phyloP scores from a whole-genome alignment of 495 filamentous ascomycete species.

The Neurospora tetrasperma region DNA sequence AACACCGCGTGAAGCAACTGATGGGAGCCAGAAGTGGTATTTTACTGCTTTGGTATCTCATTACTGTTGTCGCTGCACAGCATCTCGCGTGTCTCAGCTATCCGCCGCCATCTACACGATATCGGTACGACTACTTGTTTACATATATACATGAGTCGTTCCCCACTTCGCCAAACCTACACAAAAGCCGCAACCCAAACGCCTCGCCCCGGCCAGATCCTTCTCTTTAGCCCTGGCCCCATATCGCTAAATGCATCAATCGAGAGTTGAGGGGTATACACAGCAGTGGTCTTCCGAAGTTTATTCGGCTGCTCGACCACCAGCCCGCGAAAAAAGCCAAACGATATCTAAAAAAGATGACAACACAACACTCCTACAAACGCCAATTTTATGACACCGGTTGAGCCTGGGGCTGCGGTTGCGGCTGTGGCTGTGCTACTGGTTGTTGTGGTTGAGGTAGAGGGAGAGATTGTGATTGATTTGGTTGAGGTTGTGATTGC shows the following conservation, averaged over 20 bases:
- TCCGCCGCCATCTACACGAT: neutral
- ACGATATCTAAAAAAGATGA: neutral
- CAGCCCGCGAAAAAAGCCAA: neutral
- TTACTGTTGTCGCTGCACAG: neutral
- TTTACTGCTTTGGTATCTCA: neutral
- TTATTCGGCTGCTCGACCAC: conserved; percentile 4
- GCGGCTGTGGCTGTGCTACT: neutral
- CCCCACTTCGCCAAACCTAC: conserved; percentile 12
- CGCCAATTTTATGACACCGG: conserved; percentile 1
- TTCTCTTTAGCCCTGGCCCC: conserved; percentile 10
- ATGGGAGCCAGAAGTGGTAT: neutral
- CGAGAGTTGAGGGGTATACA: conserved; percentile 21
- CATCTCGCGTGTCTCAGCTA: neutral
- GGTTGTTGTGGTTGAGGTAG: conserved; percentile 2
- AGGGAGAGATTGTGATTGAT: neutral
- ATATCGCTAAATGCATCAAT: conserved; percentile 25
- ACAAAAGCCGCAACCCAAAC: conserved; percentile 20
- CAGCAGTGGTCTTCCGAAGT: conserved; percentile 2
- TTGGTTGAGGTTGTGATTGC: conserved; percentile 14
- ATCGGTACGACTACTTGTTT: neutral
- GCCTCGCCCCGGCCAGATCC: conserved; percentile 16
- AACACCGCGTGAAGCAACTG: neutral
- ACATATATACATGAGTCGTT: conserved; percentile 16
- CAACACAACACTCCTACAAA: neutral
- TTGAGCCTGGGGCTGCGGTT: conserved; percentile 7